These are phyloP conservation scores for Albatrellus ellisii DNA, from an alignment of 768 basidiomycete genomes.

Conservation along the genomic window DNA sequence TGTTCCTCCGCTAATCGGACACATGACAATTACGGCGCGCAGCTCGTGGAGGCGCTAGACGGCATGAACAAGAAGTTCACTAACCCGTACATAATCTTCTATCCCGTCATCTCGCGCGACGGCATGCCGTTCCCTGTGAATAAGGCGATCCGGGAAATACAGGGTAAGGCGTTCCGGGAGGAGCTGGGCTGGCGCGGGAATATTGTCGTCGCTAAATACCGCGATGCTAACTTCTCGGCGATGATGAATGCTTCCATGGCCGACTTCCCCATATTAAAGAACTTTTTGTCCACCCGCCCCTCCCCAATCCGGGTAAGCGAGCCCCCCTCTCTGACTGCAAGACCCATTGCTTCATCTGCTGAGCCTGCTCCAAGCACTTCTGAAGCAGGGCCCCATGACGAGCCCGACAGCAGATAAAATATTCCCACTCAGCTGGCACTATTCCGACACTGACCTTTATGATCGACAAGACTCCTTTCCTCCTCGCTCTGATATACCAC, in stretches of 20 bases:
- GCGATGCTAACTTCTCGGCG: constrained; percentile 28
- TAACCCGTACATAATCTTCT: constrained; percentile 73
- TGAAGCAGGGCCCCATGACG: constrained; percentile 5
- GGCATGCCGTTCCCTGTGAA: constrained; percentile 77
- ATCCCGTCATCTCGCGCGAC: constrained; percentile 62
- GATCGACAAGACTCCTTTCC: too few species aligned
- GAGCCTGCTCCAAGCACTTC: constrained; percentile 3
- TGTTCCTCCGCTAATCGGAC: background rate
- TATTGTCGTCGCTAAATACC: constrained; percentile 63
- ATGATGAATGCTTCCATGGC: constrained; percentile 73
- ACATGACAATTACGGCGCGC: background rate
- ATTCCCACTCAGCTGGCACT: too few species aligned
- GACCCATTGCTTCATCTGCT: constrained; percentile 1
- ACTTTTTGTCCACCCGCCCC: constrained; percentile 59
- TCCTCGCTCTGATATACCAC: too few species aligned
- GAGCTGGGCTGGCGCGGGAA: constrained; percentile 68
- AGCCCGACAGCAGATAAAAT: too few species aligned
- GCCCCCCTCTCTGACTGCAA: constrained; percentile 10
- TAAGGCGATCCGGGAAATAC: constrained; percentile 62
- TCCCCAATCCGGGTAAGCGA: constrained; percentile 31
- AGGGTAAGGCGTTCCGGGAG: constrained; percentile 46
- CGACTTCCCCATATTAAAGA: constrained; percentile 72
- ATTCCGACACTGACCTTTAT: too few species aligned
- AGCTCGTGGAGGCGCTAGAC: constrained; percentile 67
- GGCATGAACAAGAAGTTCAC: constrained; percentile 71